Base-by-base conservation (phyloP, 208 protist genomes). In the Angomonas desouzai region DNA sequence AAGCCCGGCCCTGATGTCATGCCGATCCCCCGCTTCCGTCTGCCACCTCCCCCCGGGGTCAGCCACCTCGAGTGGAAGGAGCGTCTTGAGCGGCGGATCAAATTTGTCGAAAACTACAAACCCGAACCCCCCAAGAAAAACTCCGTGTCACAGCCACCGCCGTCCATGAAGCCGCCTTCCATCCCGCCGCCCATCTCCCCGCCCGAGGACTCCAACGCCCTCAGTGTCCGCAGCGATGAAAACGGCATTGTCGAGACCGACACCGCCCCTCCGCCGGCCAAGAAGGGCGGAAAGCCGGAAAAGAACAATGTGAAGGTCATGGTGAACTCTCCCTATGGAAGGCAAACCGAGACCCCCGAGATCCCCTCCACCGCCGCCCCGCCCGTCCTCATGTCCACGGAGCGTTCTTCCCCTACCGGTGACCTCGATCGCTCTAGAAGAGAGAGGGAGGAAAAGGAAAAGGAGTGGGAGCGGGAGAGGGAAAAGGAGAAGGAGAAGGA, bases 51-150 rank as follows among this genome's bases (percentile, higher is more conserved):
- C 3, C 57, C 53, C 2, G 77, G 77, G 23, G 55, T 67, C 29
- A 71, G 68, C 0, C 71, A 84, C 23, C 51, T 81, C 4, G 62
- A 74, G 45, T 75, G 76, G 69, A 55, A 70, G n/a, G 62, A 79
- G 7, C 48, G 48, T 27, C 27, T 85, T 11, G 27, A 20, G 9
- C 60, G 57, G 62, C 72, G 71, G 16, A 29, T 72, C 6, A 43
- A 66, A 32, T 58, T 59, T 45, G 20, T 69, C 13, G 30, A 68
- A 18, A 68, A 65, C 32, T 43, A 13, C 28, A 10, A 33, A 1
- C 48, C 48, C 4, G 48, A 22, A 20, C 48, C 33, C 29, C 13
- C 32, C 30, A 34, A 6, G 7, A 4, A 13, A 23, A 51, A 23
- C 18, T 23, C 45, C 10, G 45, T 9, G 6, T 51, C 45, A 51